Conservation (phyloP, 495 filamentous ascomycete genomes). For the Chaetomium fimeti region DNA sequence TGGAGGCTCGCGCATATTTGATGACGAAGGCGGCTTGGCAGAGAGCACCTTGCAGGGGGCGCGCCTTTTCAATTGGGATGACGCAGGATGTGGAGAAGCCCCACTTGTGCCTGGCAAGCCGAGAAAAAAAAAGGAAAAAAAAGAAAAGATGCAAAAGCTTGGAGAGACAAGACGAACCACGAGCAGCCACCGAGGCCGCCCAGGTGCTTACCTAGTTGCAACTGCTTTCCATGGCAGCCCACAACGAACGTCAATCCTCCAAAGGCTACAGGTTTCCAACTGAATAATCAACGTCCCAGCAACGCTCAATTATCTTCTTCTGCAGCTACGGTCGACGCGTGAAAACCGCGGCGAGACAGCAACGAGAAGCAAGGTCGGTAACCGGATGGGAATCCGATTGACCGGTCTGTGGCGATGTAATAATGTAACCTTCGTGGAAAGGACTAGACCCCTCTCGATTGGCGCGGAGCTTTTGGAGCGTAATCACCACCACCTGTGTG, state of each 20-base stretch:
- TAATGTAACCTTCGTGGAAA: no score
- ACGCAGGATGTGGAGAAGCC: slow-evolving; percentile 16
- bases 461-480: slow-evolving; percentile 20
- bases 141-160: not conserved
- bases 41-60: not conserved
- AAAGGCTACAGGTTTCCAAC: not conserved
- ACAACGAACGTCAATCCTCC: not conserved
- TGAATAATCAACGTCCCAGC: no score
- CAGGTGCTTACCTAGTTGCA: not conserved
- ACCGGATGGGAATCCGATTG: no score
- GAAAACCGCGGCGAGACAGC: not conserved
- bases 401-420: no score
- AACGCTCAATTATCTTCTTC: not conserved
- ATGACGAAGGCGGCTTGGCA: slow-evolving; percentile 15
- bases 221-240: not conserved
- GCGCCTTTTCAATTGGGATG: slow-evolving; percentile 6
- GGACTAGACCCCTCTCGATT: not conserved
- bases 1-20: slow-evolving; percentile 9
- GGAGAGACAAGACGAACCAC: not conserved
- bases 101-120: slow-evolving; percentile 13
- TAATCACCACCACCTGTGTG: not conserved
- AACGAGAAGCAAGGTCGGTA: no score
- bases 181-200: not conserved
- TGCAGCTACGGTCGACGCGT: not conserved
- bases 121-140: not conserved